Evolutionary conservation across 2,329 filamentous ascomycete genomes (phyloP), one percentile per base, ranked within the genome.

Genomic region (Chaetomiaceae sp.): DNA sequence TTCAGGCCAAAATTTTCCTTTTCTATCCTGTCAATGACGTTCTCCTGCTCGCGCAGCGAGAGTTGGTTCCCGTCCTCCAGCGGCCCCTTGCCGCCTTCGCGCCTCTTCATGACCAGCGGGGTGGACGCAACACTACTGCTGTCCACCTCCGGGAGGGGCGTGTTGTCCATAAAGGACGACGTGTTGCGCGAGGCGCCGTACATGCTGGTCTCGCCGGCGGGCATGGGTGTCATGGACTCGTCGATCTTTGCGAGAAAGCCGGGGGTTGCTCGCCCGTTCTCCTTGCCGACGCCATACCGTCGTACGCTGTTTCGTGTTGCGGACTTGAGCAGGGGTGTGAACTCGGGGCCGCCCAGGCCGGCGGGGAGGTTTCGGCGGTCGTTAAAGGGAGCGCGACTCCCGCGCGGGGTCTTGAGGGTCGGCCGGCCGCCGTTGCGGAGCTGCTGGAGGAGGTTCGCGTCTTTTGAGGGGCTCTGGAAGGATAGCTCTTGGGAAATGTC

Each of bases 1-100:
- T 97, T 97, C 50, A 99, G 78, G 22, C 90, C 90, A 67, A 97
- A 99, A 67, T 99, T 99, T 67, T 97, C 94, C 75, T 99, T 99
- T 67, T 96, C 91, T 63, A 99, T 92, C 66, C 89, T 89, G 72
- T 96, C 89, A 63, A 99, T 92, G 61, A 94, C 88, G 62, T 90
- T 91, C 71, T 97, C 94, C 70, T 99, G 94, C 67, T 99, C 94
- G 57, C 91, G 85, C 54, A 99, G 72, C 1, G 94, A 96, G 62
- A 96, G 79, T 66, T 95, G 87, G 63, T 96, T 96, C 19, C 91
- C 91, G 63, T 94, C 87, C 57, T 91, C 86, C 34, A 95, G 71
- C 4, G 89, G 81, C 1, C 84, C 86, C 49, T 83, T 84, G 49
- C 78, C 79, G 42, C 45, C 51, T 14, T 54, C 79, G 53, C 85